Evolutionary conservation across 2,329 filamentous ascomycete genomes (phyloP), one percentile per base, ranked within the genome.

Genomic region (Sodiomyces alkalinus): DNA sequence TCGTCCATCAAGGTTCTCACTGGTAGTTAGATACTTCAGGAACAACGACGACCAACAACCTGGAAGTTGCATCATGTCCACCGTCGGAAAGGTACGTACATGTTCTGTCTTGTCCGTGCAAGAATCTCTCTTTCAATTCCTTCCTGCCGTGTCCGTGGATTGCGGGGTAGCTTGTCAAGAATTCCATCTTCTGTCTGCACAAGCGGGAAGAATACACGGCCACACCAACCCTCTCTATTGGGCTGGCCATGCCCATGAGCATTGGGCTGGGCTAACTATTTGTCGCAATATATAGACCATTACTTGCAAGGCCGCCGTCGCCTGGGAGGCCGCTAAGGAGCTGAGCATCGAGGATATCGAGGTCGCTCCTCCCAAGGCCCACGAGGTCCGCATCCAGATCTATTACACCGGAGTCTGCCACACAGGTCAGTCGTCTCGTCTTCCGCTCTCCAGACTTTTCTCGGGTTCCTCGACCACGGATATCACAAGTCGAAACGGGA

Each of bases 371-470:
- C 90, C 90, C 34, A 75, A 68, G 58, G 86, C 87, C 36, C 73
- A 92, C 60, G 90, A 98, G 63, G 90, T 98, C 50, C 82, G 90
- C 46, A 93, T 98, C 51, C 64, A 96, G 65, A 82, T 96, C 53
- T 78, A 87, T 67, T 92, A 94, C 66, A 98, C 90, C 30, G 90
- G 90, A 58, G 90, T 98, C 52, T 98, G 90, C 67, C 90, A 98
- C 64, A 98, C 87, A 52, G 82, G 82, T 90, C 60, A 43, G 54
- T 48, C 27, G 32, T 25, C 30, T 20, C 30, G 30, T 24, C 29
- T 27, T 21, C 44, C 34, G 13, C 41, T 43, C 41, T 45, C 21
- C 22, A 6, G 19, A 13, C 20, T 22, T 12, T 12, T 13, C 19
- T 20, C 19, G 19, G n/a, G n/a, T n/a, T n/a, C n/a, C n/a, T n/a